Conservation (phyloP, 768 basidiomycete species). For the Termitomyces sp. region DNA sequence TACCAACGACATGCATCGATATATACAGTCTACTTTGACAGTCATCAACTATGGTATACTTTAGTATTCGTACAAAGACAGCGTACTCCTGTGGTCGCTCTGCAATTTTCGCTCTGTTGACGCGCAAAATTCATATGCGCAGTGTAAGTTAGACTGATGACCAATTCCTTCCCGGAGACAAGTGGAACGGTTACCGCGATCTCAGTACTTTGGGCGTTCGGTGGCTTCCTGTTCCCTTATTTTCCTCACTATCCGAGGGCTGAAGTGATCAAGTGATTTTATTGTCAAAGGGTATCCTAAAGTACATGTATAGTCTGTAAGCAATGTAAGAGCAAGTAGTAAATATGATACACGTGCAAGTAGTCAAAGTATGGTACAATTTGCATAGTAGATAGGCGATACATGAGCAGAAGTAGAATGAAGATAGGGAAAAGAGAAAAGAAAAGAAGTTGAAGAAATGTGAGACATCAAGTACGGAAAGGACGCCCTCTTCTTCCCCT, state of each 20-base stretch:
- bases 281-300: not conserved
- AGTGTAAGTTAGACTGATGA: too few relatives aligned
- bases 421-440: not conserved
- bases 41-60: not conserved
- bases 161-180: too few relatives aligned
- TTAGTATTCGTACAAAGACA: not conserved
- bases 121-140: too few relatives aligned
- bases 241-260: too few relatives aligned
- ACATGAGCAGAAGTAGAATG: not conserved
- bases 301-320: not conserved
- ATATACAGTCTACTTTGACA: not conserved
- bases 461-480: not conserved
- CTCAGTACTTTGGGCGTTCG: too few relatives aligned
- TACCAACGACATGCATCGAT: not conserved
- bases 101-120: not conserved
- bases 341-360: not conserved
- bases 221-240: too few relatives aligned
- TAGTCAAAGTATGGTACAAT: not conserved
- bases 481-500: not conserved
- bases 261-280: too few relatives aligned
- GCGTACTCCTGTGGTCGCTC: not conserved
- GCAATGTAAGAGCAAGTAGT: not conserved
- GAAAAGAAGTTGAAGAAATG: not conserved
- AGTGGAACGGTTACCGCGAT: too few relatives aligned
- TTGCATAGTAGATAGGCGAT: not conserved